These are phyloP conservation scores for Butyriboletus loyo DNA, from an alignment of 768 basidiomycete species.

Conservation along the genomic window DNA sequence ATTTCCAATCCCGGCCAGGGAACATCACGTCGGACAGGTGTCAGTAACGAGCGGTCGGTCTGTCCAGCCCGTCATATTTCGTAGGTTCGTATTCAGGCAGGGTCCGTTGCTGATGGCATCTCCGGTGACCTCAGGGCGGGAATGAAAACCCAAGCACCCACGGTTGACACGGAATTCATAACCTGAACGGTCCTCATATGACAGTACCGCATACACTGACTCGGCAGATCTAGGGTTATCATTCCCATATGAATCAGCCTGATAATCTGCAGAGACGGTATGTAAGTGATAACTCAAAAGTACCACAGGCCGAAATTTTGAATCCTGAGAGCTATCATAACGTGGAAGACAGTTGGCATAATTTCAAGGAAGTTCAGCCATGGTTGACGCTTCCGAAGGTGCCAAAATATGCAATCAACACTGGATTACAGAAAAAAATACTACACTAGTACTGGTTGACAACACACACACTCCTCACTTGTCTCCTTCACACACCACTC, in stretches of 20 bases:
- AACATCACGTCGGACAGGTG: conserved; percentile 9
- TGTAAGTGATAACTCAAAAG: no score
- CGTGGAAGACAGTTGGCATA: no score
- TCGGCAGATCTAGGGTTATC: neutral
- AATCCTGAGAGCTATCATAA: no score
- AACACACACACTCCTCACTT: neutral
- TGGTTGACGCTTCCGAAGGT: no score
- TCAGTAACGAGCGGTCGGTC: neutral
- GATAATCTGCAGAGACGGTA: no score
- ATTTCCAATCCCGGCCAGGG: conserved; percentile 7
- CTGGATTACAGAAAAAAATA: no score
- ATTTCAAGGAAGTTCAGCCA: no score
- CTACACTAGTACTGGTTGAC: neutral
- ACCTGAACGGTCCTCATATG: neutral
- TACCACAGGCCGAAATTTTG: no score
- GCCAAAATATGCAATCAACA: no score
- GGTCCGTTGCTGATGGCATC: neutral
- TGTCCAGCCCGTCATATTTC: neutral
- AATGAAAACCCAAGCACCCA: neutral
- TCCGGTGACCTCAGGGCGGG: neutral
- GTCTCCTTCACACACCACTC: neutral
- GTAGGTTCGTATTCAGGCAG: neutral
- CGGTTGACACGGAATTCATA: neutral
- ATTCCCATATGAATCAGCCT: no score
- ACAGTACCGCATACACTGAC: neutral